Evolutionary conservation across 257 asterid genomes (phyloP), one percentile per base, ranked within the genome.

Genomic region (Craterostigma plantagineum): DNA sequence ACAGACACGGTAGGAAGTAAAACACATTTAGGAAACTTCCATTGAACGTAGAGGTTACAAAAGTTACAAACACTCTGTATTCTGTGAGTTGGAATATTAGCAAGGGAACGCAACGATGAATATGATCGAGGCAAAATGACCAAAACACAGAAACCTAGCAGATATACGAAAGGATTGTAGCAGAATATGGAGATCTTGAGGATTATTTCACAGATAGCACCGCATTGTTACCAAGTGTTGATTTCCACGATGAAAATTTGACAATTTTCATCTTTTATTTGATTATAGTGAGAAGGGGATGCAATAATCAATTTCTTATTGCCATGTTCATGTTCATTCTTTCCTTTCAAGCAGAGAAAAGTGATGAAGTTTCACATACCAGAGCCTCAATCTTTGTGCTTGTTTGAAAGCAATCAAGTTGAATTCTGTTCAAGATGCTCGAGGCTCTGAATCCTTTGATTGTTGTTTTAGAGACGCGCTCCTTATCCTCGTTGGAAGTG

Each of bases 331-430:
- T n/a, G n/a, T 56, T 42, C 18, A 23, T 23, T 23, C 30, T 6
- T 6, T 6, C 30, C 43, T 16, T 49, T 55, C 46, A 15, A 39
- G 36, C 30, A 23, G n/a, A 2, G 30, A 2, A 23, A 23, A 23
- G 30, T 23, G 30, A 23, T 23, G 30, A 23, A 23, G 45, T 38
- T 40, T 14, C 35, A 59, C 75, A 61, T 75, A 81, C 97, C 91
- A 86, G 56, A 38, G 97, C 96, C 50, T 84, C 96, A 57, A 84
- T 80, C 67, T 84, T 84, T 47, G 96, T 80, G 51, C 96, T 84
- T 14, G 92, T 72, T 73, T 72, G 93, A 65, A 80, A 84, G 57
- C 72, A 67, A 38, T 66, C 60, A 17, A 84, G 78, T 57, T 56
- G 64, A 56, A 84, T 74, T 63, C 93, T 68, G 48, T 80, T 80